phyloP scores from a whole-genome alignment of 1,284 basidiomycete genomes.

The Termitomyces sp. region DNA sequence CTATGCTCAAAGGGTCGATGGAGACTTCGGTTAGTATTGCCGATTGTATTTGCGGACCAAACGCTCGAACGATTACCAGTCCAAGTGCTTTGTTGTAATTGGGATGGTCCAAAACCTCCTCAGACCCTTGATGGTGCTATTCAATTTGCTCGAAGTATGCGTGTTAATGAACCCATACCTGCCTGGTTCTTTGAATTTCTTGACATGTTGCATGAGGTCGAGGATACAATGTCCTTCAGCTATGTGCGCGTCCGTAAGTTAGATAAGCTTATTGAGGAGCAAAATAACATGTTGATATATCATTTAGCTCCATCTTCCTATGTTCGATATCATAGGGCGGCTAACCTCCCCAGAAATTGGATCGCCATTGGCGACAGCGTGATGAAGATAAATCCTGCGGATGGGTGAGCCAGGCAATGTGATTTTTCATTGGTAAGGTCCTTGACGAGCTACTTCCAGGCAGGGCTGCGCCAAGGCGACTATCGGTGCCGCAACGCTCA shows the following conservation, averaged over 20 bases:
- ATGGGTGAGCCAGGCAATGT: constrained; percentile 11
- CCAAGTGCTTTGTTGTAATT: constrained; percentile 11
- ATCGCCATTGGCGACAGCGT: constrained; percentile 20
- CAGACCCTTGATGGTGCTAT: constrained; percentile 14
- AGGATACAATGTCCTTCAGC: constrained; percentile 12
- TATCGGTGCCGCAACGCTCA: constrained; percentile 16
- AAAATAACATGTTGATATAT: not conserved
- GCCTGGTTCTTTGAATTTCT: constrained; percentile 16
- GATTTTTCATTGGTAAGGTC: not conserved
- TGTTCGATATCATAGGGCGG: constrained; percentile 13
- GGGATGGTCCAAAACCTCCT: constrained; percentile 15
- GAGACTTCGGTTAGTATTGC: not conserved
- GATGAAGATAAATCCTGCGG: constrained; percentile 16
- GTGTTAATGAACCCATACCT: constrained; percentile 10
- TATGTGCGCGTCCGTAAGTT: constrained; percentile 15
- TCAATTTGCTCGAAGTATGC: constrained; percentile 7
- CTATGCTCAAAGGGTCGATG: not conserved
- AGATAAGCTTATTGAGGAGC: not conserved
- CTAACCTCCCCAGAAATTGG: constrained; percentile 16
- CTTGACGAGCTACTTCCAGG: constrained; percentile 2
- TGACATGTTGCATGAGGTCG: constrained; percentile 14
- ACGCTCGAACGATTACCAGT: not conserved
- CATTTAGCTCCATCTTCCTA: constrained; percentile 13
- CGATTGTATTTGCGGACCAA: not conserved
- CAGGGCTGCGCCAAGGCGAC: constrained; percentile 20